Conservation (phyloP, 2,329 filamentous ascomycete genomes). For the Fusarium pseudonygamai region DNA sequence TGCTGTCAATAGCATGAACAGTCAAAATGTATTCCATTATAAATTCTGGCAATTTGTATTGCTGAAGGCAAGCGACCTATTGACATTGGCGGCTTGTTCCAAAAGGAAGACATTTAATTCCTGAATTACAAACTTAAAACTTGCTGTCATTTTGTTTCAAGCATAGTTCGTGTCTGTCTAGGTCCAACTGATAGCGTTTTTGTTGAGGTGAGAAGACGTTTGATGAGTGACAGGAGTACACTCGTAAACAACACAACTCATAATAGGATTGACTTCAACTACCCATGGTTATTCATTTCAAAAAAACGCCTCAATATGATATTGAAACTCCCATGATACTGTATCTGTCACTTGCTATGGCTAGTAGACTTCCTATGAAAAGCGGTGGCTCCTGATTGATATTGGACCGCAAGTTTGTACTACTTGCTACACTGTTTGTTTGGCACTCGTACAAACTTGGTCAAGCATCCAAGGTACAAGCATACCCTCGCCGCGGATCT, state of each 20-base stretch:
- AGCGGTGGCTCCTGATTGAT: neutral
- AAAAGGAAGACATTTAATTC: neutral
- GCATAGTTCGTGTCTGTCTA: neutral
- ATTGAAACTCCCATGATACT: neutral
- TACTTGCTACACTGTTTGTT: neutral
- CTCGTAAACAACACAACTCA: neutral
- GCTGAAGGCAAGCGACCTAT: neutral
- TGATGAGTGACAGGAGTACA: neutral
- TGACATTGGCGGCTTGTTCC: neutral
- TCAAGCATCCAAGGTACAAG: neutral
- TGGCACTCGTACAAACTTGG: too few relatives aligned
- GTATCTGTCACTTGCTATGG: neutral
- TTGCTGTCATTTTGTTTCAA: neutral
- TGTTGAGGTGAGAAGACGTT: neutral
- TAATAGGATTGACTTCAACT: neutral
- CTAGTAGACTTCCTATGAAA: neutral
- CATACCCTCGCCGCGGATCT: neutral
- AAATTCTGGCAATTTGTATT: neutral
- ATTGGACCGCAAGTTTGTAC: neutral
- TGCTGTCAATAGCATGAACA: neutral
- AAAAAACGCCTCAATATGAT: too few relatives aligned
- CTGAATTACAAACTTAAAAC: neutral
- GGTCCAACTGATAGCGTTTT: neutral
- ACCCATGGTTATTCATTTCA: neutral
- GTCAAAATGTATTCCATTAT: too few relatives aligned